Conservation (phyloP, 2,329 filamentous ascomycete genomes). For the Aspergillus fumigatus region DNA sequence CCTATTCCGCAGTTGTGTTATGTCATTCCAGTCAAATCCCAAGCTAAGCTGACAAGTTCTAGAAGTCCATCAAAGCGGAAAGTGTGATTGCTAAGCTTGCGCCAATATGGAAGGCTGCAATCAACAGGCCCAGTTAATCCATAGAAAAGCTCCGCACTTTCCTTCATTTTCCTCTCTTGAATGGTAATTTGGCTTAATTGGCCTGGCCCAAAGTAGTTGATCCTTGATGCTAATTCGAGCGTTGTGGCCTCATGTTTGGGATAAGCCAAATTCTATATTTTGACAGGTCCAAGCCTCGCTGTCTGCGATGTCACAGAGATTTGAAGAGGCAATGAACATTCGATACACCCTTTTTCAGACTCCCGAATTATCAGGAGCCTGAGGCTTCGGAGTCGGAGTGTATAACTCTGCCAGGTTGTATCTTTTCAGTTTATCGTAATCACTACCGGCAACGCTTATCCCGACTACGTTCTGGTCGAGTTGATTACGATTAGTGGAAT, state of each 20-base stretch:
- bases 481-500: constrained; percentile 12
- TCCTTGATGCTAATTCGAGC: neutral
- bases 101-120: neutral
- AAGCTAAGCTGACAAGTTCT: neutral
- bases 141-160: neutral
- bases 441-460: constrained; percentile 58
- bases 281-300: neutral
- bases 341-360: neutral
- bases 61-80: neutral
- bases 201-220: neutral
- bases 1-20: neutral
- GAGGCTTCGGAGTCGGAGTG: constrained; percentile 40
- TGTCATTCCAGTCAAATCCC: neutral
- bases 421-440: constrained; percentile 58
- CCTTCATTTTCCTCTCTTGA: neutral
- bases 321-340: neutral
- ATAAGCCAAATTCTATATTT: no score
- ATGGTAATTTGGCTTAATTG: neutral
- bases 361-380: constrained; percentile 7
- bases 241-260: neutral
- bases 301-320: neutral
- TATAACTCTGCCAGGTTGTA: constrained; percentile 62
- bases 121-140: neutral
- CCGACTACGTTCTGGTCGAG: constrained; percentile 54
- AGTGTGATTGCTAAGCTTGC: neutral